Percentiles rank a stretch among this genome's conserved stretches.
Evolutionary conservation across 164 flowering plant genomes (phyloP).

Genomic region (Tetracentron sinense): DNA sequence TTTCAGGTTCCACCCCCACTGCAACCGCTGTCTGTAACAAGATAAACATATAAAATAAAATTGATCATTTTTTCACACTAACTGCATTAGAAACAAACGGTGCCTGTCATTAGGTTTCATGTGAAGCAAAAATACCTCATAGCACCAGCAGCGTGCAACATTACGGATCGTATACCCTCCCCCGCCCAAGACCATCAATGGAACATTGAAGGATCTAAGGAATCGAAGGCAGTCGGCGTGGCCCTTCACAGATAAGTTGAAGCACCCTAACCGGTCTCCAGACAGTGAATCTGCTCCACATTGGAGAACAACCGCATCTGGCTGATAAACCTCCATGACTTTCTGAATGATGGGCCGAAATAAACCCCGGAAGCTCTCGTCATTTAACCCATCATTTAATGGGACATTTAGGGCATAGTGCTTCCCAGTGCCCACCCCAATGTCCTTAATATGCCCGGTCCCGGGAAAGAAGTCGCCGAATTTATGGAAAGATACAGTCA

Average conservation of each 20-base stretch:
- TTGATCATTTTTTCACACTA: background rate
- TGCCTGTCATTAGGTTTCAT: background rate
- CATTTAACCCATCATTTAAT: conserved; percentile 82
- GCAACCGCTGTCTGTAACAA: conserved; percentile 88
- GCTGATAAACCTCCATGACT: conserved; percentile 88
- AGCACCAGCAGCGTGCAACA: conserved; percentile 98
- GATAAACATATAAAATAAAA: conserved; percentile 4
- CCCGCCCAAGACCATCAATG: conserved; percentile 91
- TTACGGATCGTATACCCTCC: conserved; percentile 92
- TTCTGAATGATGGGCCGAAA: conserved; percentile 75
- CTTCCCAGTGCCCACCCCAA: conserved; percentile 59
- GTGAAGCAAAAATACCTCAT: conserved; percentile 54
- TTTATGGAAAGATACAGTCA: conserved; percentile 92
- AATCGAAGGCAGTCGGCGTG: conserved; percentile 89
- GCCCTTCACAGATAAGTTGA: conserved; percentile 87
- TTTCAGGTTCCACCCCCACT: conserved; percentile 86
- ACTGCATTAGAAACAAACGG: background rate
- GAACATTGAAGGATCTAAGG: conserved; percentile 83
- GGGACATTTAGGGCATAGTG: conserved; percentile 93
- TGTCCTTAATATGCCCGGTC: conserved; percentile 76
- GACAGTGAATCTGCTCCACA: conserved; percentile 95
- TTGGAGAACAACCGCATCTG: conserved; percentile 89
- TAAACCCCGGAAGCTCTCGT: conserved; percentile 65
- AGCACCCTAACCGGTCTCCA: conserved; percentile 89
- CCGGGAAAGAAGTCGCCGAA: conserved; percentile 87